Base-by-base conservation (phyloP, 495 filamentous ascomycete species). In the Halenospora varia region DNA sequence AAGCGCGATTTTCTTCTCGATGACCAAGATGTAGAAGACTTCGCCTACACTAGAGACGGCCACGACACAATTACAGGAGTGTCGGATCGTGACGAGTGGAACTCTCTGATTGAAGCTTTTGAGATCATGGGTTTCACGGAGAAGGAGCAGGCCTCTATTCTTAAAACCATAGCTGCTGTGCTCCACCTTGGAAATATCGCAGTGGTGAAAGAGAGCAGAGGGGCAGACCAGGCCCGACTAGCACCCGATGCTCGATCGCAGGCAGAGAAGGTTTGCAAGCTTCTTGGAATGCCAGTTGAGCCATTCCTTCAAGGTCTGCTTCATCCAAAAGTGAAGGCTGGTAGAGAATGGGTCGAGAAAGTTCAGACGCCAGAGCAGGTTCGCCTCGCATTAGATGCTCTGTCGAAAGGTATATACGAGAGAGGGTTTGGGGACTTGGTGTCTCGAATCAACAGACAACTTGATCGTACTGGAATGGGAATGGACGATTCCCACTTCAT, bases 351-450 rank as follows among this genome's bases (percentile, higher is more conserved):
- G 93, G 95, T 99, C 6, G 92, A 96, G 65, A 97, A 96, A 67
- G 92, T 92, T 11, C 92, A 97, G 68, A 97, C 92, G 1, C 92
- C 94, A 2, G 95, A 99, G 61, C 95, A 99, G 70, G 95, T 96
- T 20, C 87, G 88, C 26, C 81, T 96, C 19, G 81, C 88, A 8
- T 82, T 99, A 25, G 92, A 97, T 72, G 93, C 95, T 18, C 77
- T 99, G 3, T 85, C 95, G 0, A 99, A 99, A 70, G 92, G 95
- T 69, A 92, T 99, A 54, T 99, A 99, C 66, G 95, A 97, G 66
- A 88, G 95, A 58, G 86, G 88, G 0, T 99, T 99, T 66, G 92
- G 94, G 13, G 88, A 97, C 57, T 82, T 99, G 10, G 95, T 97
- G 10, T 80, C 82, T 50, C 86, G 92, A 52, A 94, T 99, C 73